These are phyloP conservation scores for Quercus agrifolia DNA, from an alignment of 306 rosid genomes.

Conservation along the genomic window DNA sequence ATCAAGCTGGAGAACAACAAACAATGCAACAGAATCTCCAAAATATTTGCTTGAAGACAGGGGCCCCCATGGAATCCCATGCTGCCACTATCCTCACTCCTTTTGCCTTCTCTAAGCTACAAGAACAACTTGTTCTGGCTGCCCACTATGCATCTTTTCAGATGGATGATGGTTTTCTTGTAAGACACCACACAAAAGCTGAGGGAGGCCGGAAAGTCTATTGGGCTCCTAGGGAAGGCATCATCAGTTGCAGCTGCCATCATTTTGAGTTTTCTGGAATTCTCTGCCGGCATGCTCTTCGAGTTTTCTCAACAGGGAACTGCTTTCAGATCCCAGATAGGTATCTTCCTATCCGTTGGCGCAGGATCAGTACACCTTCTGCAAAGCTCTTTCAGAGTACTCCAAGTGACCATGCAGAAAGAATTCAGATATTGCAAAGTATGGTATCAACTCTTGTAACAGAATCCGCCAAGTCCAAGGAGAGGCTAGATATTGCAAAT, in stretches of 20 bases:
- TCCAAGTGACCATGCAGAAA: constrained; percentile 63
- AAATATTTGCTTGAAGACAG: constrained; percentile 90
- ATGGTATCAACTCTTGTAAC: constrained; percentile 73
- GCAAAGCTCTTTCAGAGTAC: constrained; percentile 53
- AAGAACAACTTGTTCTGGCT: constrained; percentile 95
- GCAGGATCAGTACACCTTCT: constrained; percentile 69
- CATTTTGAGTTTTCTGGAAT: constrained; percentile 95
- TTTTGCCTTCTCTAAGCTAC: constrained; percentile 89
- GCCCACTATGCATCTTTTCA: constrained; percentile 94
- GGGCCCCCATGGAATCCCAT: constrained; percentile 98
- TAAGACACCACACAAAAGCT: constrained; percentile 88
- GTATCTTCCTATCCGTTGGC: constrained; percentile 92
- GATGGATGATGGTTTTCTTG: constrained; percentile 83
- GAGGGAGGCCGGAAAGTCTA: constrained; percentile 86
- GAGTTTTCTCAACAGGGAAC: constrained; percentile 90
- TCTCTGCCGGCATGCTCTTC: constrained; percentile 86
- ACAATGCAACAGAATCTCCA: constrained; percentile 99
- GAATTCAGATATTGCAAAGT: constrained; percentile 66
- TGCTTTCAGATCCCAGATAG: constrained; percentile 94
- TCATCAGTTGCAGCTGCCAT: constrained; percentile 88
- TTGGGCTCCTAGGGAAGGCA: constrained; percentile 83
- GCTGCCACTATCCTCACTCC: constrained; percentile 89
- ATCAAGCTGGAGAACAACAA: constrained; percentile 97
- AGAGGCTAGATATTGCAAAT: constrained; percentile 75
- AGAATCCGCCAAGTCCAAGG: constrained; percentile 85